phyloP scores from a whole-genome alignment of 1,284 basidiomycete species.

The Fomitopsis pinicola region DNA sequence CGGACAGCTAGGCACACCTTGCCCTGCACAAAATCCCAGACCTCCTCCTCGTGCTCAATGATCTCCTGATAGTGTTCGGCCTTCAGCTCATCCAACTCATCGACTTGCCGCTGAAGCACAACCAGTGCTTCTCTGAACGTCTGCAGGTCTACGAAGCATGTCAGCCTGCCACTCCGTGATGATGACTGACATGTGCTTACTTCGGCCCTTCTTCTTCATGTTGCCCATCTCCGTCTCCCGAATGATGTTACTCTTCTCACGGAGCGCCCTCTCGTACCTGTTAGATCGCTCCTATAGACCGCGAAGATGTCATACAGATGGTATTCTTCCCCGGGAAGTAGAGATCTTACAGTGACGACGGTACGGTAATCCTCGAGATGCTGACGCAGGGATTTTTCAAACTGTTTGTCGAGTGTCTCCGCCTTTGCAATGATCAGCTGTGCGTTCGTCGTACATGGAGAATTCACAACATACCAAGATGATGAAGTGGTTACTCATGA shows the following conservation, averaged over 20 bases:
- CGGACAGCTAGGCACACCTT: conserved; percentile 80
- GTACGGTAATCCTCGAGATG: conserved; percentile 79
- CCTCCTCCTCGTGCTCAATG: conserved; percentile 88
- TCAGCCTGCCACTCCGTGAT: neutral
- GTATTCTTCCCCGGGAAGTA: conserved; percentile 20
- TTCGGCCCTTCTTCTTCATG: conserved; percentile 81
- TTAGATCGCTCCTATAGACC: conserved; percentile 65
- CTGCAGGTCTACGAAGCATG: conserved; percentile 60
- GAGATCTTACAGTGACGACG: conserved; percentile 54
- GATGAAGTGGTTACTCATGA: conserved; percentile 92
- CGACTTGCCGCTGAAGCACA: conserved; percentile 85
- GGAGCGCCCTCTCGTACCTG: conserved; percentile 73
- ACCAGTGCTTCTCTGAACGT: conserved; percentile 81
- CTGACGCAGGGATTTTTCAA: conserved; percentile 85
- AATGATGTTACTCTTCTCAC: conserved; percentile 82
- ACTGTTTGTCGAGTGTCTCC: conserved; percentile 84
- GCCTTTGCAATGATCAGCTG: conserved; percentile 40
- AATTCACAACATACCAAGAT: conserved; percentile 58
- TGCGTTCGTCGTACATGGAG: neutral
- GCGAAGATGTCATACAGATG: neutral
- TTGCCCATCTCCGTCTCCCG: conserved; percentile 87
- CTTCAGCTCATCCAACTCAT: conserved; percentile 82
- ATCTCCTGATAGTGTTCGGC: conserved; percentile 82
- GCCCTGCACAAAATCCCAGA: conserved; percentile 86
- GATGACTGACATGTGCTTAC: conserved; percentile 39